Evolutionary conservation across 2,329 filamentous ascomycete genomes (phyloP).

Genomic region (Aspergillus brunneoviolaceus): DNA sequence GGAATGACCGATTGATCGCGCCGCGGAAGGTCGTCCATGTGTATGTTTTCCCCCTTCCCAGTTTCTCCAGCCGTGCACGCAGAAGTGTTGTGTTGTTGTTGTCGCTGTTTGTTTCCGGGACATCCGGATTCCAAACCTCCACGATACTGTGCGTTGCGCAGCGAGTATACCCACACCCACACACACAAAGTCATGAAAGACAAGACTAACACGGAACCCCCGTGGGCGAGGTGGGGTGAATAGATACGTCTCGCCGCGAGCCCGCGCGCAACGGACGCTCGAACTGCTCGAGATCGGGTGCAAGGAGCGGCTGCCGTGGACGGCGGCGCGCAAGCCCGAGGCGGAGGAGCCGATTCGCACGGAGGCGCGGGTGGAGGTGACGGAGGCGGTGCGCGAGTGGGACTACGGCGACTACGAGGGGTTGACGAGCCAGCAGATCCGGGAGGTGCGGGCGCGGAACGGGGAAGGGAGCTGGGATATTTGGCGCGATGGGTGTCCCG

Average conservation of each 20-base stretch:
- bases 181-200: not conserved
- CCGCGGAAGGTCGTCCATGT: constrained; percentile 79
- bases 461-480: constrained; percentile 73
- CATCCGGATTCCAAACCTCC: not conserved
- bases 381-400: constrained; percentile 75
- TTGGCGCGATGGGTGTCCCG: constrained; percentile 83
- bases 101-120: not conserved
- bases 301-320: constrained; percentile 70
- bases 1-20: constrained; percentile 79
- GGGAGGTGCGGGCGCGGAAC: constrained; percentile 54
- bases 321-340: constrained; percentile 32
- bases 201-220: not conserved
- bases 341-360: constrained; percentile 31
- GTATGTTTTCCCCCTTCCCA: constrained; percentile 52
- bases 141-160: too few species aligned
- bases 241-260: constrained; percentile 81
- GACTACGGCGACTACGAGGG: constrained; percentile 88
- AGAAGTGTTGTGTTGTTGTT: too few species aligned
- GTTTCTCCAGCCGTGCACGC: too few species aligned
- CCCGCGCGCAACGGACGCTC: constrained; percentile 83
- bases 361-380: constrained; percentile 35
- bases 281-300: constrained; percentile 78
- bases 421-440: constrained; percentile 69
- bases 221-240: not conserved
- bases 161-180: too few species aligned